Evolutionary conservation across 306 rosid species (phyloP), one percentile per base, ranked within the genome.

Genomic region (Carpinus fangiana): DNA sequence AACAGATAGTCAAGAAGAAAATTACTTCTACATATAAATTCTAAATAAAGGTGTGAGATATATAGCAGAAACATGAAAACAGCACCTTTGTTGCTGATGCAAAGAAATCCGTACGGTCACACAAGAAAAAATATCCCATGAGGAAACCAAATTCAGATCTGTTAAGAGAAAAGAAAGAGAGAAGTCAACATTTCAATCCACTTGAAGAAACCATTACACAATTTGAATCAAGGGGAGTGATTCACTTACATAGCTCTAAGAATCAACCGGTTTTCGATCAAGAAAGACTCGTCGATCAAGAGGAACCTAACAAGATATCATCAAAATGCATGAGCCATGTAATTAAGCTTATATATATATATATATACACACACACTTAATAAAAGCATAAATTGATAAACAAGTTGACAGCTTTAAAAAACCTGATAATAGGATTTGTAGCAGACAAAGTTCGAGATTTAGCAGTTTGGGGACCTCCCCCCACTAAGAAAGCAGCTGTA

Each of bases 91-190:
- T 88, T 8, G 91, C 86, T 6, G 97, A 81, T 70, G 76, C 88
- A 82, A 93, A 91, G 88, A 91, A 85, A 89, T 93, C 89, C 0
- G 99, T 95, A 6, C 99, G 97, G 80, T 95, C 99, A 41, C 99
- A 95, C 64, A 86, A 73, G 86, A 87, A 95, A 82, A 79, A 89
- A 79, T 93, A 95, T 21, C 85, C 89, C 82, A 95, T 75, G 80
- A 95, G 81, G 76, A 90, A 76, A 74, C 99, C 92, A 72, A 93
- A 83, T 88, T 95, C 99, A 64, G 93, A 91, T 65, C 99, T 95
- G 88, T 31, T 41, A 76, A 81, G 54, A 26, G 53, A 68, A 11
- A 73, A 18, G 48, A 34, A 74, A 74, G 73, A 80, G 34, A 31
- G 3, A 31, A 31, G 34, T 31, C 2, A 31, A 31, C 34, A 31